Conservation (phyloP, 1,139 yeast species). For the Pneumocystis wakefieldiae region DNA sequence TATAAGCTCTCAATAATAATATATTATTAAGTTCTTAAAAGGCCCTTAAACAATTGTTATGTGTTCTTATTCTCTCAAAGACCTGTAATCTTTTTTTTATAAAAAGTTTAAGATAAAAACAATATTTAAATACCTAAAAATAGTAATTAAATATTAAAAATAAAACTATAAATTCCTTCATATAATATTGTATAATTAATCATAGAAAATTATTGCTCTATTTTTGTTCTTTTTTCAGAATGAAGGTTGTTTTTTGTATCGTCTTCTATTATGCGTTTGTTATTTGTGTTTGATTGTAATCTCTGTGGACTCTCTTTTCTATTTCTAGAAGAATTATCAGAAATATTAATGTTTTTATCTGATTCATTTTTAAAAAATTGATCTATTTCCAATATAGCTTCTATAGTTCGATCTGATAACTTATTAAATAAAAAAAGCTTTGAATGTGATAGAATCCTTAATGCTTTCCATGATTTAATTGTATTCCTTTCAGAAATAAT, state of each 20-base stretch:
- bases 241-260: not conserved
- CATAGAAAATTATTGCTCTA: not conserved
- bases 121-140: no score
- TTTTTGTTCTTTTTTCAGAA: not conserved
- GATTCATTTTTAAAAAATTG: not conserved
- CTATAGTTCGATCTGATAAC: not conserved
- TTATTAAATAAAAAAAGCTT: not conserved
- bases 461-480: not conserved
- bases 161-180: not conserved
- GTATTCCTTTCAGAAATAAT: not conserved
- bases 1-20: no score
- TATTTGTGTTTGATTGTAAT: not conserved
- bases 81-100: no score
- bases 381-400: not conserved
- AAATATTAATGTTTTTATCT: not conserved
- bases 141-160: not conserved
- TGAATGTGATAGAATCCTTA: not conserved
- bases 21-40: no score
- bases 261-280: not conserved
- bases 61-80: no score
- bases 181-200: not conserved
- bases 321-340: not conserved
- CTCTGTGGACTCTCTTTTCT: not conserved
- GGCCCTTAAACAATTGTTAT: no score
- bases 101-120: no score